These are phyloP conservation scores for Actinidia arguta DNA, from an alignment of 179 eudicot species.

Conservation along the genomic window DNA sequence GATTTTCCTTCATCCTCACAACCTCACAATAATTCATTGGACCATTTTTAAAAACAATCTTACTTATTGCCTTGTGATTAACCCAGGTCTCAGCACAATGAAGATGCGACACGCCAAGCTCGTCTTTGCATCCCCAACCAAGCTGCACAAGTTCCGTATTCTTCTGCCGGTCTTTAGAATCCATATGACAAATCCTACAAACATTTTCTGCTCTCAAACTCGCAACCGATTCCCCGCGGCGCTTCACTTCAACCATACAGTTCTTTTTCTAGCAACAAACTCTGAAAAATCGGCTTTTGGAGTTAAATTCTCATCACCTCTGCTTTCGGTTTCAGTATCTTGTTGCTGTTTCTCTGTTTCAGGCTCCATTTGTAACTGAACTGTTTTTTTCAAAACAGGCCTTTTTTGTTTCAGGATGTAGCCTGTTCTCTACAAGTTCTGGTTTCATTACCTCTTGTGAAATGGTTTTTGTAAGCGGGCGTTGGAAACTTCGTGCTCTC, in stretches of 20 bases:
- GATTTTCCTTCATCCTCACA: no score
- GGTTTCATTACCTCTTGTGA: no score
- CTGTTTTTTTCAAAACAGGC: neutral
- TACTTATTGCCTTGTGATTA: constrained; percentile 62
- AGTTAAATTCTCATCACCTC: neutral
- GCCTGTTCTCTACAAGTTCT: no score
- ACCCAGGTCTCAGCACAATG: constrained; percentile 70
- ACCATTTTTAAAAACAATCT: no score
- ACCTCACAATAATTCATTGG: no score
- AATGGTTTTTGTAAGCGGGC: no score
- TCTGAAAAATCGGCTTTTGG: neutral
- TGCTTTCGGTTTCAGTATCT: neutral
- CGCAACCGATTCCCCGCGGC: neutral
- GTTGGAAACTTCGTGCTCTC: no score
- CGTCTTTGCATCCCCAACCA: constrained; percentile 72
- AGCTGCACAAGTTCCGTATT: constrained; percentile 39
- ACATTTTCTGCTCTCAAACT: constrained; percentile 34
- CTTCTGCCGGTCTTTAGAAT: constrained; percentile 28
- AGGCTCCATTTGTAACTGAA: constrained; percentile 10
- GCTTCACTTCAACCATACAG: neutral
- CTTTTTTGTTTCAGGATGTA: neutral
- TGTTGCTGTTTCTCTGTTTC: neutral
- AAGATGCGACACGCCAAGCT: constrained; percentile 56
- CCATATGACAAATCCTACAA: constrained; percentile 68
- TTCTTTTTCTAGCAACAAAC: neutral